Base-by-base conservation (phyloP, 257 asterid genomes). In the Mitragyna speciosa region DNA sequence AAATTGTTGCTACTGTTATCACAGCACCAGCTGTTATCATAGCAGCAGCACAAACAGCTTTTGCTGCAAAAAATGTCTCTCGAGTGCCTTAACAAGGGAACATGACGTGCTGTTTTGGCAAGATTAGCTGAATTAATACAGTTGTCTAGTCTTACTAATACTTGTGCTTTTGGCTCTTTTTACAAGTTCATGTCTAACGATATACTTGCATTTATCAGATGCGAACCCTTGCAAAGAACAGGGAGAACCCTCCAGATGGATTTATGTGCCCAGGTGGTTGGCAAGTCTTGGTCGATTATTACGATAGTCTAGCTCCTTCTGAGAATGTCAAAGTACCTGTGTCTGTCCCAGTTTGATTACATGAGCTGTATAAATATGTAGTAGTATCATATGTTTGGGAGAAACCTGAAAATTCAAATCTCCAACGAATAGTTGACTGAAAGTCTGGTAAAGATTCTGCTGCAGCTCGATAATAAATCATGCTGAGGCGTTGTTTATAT, bases 181-280 rank as follows among this genome's bases (percentile, higher is more conserved):
- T 28, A n/a, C 11, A 36, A 11, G 1, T 41, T 48, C 43, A 12
- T 56, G 12, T 58, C 72, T 70, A 31, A 65, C 17, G 2, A 30
- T 26, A 64, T 54, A 2, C 43, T 30, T 70, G 26, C 12, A 7
- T 78, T 77, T 39, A 73, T 5, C 88, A 95, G 99, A 93, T 92
- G 99, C 93, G 99, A 48, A 73, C 91, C 0, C 95, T 93, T 52
- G 99, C 97, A 5, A 93, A 88, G 94, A 95, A 91, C 87, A 68
- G 81, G 70, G 99, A 95, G 79, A 92, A 64, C 73, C 98, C 98
- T 71, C 98, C 99, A 0, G 96, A 93, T 45, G 99, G 99, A 75
- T 95, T 95, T 65, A 95, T 95, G 99, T 95, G 98, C 85, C 97
- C 95, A 0, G 94, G 97, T 63, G 99, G 99, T 1, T 96, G 99